phyloP scores from a whole-genome alignment of 2,329 filamentous ascomycete species.

The Celoporthe dispersa region DNA sequence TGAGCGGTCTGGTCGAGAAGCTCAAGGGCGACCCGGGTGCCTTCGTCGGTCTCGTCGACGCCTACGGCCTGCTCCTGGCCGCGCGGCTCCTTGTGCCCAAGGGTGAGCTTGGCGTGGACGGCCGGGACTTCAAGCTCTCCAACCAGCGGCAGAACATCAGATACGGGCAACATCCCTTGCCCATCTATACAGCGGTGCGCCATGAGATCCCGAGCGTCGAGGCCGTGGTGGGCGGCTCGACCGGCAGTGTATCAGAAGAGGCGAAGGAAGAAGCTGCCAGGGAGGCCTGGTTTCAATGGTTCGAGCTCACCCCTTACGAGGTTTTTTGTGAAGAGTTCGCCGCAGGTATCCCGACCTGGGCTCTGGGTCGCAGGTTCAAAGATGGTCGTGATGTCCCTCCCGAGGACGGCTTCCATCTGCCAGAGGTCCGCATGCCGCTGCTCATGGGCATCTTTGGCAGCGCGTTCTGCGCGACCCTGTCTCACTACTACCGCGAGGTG shows the following conservation, averaged over 20 bases:
- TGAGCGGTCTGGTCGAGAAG: constrained; percentile 90
- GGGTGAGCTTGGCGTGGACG: constrained; percentile 77
- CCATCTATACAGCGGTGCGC: constrained; percentile 93
- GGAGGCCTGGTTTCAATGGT: constrained; percentile 97
- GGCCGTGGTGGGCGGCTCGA: constrained; percentile 43
- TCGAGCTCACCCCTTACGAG: constrained; percentile 92
- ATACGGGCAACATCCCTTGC: constrained; percentile 80
- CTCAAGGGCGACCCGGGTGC: constrained; percentile 79
- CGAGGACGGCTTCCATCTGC: constrained; percentile 71
- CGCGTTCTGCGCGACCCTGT: constrained; percentile 93
- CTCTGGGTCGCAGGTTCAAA: constrained; percentile 81
- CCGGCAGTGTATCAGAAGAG: constrained; percentile 46
- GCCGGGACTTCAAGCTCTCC: constrained; percentile 86
- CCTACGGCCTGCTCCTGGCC: constrained; percentile 86
- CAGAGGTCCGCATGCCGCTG: constrained; percentile 81
- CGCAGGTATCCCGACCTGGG: constrained; percentile 94
- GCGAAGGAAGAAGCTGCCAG: constrained; percentile 58
- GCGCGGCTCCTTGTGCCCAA: constrained; percentile 84
- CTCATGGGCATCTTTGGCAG: constrained; percentile 96
- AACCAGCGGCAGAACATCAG: constrained; percentile 79
- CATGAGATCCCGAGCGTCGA: constrained; percentile 84
- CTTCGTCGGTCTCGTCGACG: constrained; percentile 87
- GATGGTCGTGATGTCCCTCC: constrained; percentile 69
- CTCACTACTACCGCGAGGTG: constrained; percentile 94
- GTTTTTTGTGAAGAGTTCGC: constrained; percentile 92